Evolutionary conservation across 495 filamentous ascomycete genomes (phyloP), one percentile per base, ranked within the genome.

Genomic region (Tuber umbilicatum): DNA sequence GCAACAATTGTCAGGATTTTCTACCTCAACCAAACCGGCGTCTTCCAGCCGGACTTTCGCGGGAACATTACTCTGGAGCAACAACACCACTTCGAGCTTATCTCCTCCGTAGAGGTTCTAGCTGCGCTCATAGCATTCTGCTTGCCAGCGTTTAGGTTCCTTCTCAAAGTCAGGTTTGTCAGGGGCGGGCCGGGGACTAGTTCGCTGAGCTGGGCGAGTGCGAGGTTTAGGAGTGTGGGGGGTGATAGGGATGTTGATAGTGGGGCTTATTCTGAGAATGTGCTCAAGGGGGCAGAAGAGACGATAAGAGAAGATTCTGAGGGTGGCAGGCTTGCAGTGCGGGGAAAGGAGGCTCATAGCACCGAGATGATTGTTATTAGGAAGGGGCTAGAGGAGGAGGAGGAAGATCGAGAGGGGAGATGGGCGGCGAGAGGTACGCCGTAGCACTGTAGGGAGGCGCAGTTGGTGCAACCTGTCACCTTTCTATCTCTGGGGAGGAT

Each of bases 61-160:
- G 55, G 55, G 12, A 64, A 64, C 55, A 64, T 64, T 27, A 64
- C 55, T 10, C 27, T 64, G 3, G n/a, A 35, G 55, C 55, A 64
- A 35, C 55, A 64, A 23, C 55, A 64, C 27, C n/a, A 64, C n/a
- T 64, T 64, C 14, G 55, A 64, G 55, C 55, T 64, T 12, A 64
- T 64, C 27, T 64, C 55, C 55, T 64, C 55, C 27, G n/a, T 64
- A 16, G 55, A 64, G 27, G 55, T 64, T 14, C 55, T 64, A 10
- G 55, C 55, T 31, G 55, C 55, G 27, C 55, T 64, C 3, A 64
- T 64, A 64, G 55, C 55, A 31, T 64, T 64, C 55, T 64, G 55
- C 27, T 64, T 64, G 14, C 55, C 55, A 3, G 55, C 55, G 3
- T 64, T 64, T 27, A 64, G 55, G 27, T 64, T 64, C 55, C 55